Conservation (phyloP, 2,329 filamentous ascomycete genomes). For the Biscogniauxia sp. region DNA sequence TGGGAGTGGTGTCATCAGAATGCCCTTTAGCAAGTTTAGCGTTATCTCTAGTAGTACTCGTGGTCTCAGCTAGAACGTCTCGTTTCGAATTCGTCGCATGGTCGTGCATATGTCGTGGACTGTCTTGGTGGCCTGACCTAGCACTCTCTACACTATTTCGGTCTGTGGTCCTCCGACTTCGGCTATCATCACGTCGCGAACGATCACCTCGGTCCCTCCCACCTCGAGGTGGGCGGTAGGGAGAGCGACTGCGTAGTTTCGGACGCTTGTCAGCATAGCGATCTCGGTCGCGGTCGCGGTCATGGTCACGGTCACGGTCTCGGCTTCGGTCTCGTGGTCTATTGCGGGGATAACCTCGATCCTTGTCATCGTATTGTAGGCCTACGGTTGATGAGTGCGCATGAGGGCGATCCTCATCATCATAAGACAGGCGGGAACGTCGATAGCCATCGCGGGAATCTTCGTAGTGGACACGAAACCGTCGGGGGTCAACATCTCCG, state of each 20-base stretch:
- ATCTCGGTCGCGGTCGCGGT: slow-evolving; percentile 44
- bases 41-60: slow-evolving; percentile 58
- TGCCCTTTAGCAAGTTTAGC: slow-evolving; percentile 67
- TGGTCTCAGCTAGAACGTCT: slow-evolving; percentile 57
- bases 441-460: slow-evolving; percentile 48
- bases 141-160: slow-evolving; percentile 32
- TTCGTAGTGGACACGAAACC: slow-evolving; percentile 63
- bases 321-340: slow-evolving; percentile 26
- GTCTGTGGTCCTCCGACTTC: slow-evolving; percentile 23
- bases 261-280: slow-evolving; percentile 51
- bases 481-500: slow-evolving; percentile 54
- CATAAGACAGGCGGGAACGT: slow-evolving; percentile 49
- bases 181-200: slow-evolving; percentile 23
- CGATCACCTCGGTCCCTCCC: slow-evolving; percentile 27
- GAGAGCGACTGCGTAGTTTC: slow-evolving; percentile 42
- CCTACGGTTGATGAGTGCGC: slow-evolving; percentile 37
- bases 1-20: slow-evolving; percentile 40
- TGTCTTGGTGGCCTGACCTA: slow-evolving; percentile 47
- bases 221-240: slow-evolving; percentile 25
- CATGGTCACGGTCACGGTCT: slow-evolving; percentile 26
- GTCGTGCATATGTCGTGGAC: slow-evolving; percentile 48
- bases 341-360: slow-evolving; percentile 40
- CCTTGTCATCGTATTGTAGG: slow-evolving; percentile 50
- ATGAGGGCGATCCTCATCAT: slow-evolving; percentile 54
- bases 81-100: slow-evolving; percentile 60